Conservation (phyloP, 768 basidiomycete species). For the Leccinellum albellum region DNA sequence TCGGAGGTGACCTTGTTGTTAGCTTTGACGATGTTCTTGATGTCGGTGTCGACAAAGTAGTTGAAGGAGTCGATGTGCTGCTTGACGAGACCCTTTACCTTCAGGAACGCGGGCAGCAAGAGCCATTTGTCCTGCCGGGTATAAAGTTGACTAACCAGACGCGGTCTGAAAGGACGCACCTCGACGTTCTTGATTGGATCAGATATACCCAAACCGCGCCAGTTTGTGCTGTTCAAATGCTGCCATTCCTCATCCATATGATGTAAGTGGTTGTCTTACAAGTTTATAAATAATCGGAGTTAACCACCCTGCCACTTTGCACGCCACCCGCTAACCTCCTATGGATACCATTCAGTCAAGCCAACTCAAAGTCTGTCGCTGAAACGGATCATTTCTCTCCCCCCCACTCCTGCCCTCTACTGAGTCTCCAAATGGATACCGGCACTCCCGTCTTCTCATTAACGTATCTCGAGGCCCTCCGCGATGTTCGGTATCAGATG, state of each 20-base stretch:
- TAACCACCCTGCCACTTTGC: too few species aligned
- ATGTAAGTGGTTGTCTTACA: too few species aligned
- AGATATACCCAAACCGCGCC: constrained; percentile 76
- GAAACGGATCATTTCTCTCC: too few species aligned
- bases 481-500: constrained; percentile 6
- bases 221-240: constrained; percentile 49
- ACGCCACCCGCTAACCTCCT: background rate
- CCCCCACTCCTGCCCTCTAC: background rate
- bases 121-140: constrained; percentile 87
- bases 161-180: constrained; percentile 44
- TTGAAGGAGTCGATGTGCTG: constrained; percentile 99
- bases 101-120: constrained; percentile 90
- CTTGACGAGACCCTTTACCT: constrained; percentile 97
- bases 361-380: background rate
- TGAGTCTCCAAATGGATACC: constrained; percentile 1
- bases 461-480: constrained; percentile 3
- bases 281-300: too few species aligned
- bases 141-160: constrained; percentile 1
- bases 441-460: background rate
- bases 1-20: constrained; percentile 95
- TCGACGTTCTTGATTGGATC: constrained; percentile 90
- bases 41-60: constrained; percentile 95
- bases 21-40: constrained; percentile 93
- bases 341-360: background rate
- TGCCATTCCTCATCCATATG: constrained; percentile 69